phyloP scores from a whole-genome alignment of 257 asterid species.

The Nicotiana undulata region DNA sequence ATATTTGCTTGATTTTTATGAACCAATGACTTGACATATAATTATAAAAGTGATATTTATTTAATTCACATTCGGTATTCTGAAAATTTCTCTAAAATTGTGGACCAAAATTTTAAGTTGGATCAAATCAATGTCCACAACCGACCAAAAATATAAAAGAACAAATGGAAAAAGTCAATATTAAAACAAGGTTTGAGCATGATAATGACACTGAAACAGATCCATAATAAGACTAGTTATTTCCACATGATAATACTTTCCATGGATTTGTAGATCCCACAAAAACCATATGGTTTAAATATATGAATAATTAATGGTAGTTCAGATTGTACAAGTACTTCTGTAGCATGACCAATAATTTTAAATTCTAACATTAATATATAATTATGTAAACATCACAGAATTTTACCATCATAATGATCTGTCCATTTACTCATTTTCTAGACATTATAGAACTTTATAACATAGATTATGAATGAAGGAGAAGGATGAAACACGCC shows the following conservation, averaged over 20 bases:
- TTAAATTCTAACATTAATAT: not conserved
- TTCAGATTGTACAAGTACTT: not conserved
- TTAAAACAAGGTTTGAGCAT: not conserved
- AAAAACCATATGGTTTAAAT: not conserved
- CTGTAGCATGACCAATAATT: not conserved
- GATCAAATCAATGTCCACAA: not conserved
- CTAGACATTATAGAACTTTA: not conserved
- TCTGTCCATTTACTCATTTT: not conserved
- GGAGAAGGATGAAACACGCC: too few relatives aligned
- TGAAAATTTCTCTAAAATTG: not conserved
- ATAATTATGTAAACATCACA: not conserved
- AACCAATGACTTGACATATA: not conserved
- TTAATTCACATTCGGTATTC: not conserved
- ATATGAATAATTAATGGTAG: not conserved
- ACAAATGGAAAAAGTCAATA: not conserved
- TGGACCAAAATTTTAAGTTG: not conserved
- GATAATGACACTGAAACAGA: not conserved
- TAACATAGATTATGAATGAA: not conserved
- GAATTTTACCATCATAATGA: not conserved
- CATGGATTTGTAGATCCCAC: not conserved
- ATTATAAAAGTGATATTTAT: not conserved
- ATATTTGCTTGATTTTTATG: not conserved
- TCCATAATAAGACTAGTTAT: too few relatives aligned
- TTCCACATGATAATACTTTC: not conserved
- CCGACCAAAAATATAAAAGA: not conserved